Evolutionary conservation across 2,329 filamentous ascomycete species (phyloP).

Genomic region (Xylariaceae sp.): DNA sequence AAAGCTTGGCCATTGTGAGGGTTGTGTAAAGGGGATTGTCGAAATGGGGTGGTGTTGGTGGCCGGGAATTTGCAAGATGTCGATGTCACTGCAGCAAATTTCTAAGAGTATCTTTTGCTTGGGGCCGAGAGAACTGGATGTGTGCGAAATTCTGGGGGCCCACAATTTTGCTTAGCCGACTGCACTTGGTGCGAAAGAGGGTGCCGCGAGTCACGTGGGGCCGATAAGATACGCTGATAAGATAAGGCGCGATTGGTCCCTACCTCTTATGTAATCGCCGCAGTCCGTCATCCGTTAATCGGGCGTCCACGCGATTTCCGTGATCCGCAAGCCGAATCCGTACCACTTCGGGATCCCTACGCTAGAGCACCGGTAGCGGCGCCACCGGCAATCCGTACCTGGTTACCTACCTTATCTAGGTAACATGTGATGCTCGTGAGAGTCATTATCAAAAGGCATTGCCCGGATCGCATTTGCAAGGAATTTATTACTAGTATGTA

Average conservation of each 20-base stretch:
- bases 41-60: slow-evolving; percentile 16
- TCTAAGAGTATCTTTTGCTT: slow-evolving; percentile 2
- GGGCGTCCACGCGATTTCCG: no score
- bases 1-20: slow-evolving; percentile 30
- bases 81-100: slow-evolving; percentile 18
- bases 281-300: background rate
- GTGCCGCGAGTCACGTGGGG: slow-evolving; percentile 9
- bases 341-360: no score
- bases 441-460: no score
- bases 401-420: no score
- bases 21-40: slow-evolving; percentile 17
- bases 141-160: slow-evolving; percentile 14
- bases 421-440: no score
- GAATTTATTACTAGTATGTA: no score
- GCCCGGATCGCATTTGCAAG: no score
- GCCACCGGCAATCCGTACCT: no score
- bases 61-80: slow-evolving; percentile 10
- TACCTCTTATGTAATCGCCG: no score
- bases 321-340: no score
- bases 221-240: slow-evolving; percentile 10
- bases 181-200: slow-evolving; percentile 8
- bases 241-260: background rate
- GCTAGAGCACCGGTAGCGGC: no score
- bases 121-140: slow-evolving; percentile 6
- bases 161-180: slow-evolving; percentile 18